Evolutionary conservation across 768 basidiomycete species (phyloP).

Genomic region (Boletellus sp.): DNA sequence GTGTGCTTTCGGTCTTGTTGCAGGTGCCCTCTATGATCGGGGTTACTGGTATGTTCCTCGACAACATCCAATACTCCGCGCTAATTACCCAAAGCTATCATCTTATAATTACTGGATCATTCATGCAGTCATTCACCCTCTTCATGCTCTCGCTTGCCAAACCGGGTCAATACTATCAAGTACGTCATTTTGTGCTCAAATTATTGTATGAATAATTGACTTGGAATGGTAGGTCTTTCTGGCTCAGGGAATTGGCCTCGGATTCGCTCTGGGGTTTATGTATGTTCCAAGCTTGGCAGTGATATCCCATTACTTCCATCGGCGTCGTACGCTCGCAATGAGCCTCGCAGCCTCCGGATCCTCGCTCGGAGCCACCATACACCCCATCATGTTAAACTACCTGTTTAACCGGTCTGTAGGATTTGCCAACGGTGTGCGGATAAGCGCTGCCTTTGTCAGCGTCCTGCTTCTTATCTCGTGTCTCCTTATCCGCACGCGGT

Average conservation of each 20-base stretch:
- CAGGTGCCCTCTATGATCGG: conserved; percentile 46
- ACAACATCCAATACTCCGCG: neutral
- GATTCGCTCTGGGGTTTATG: conserved; percentile 44
- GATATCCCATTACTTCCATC: conserved; percentile 43
- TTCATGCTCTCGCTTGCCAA: conserved; percentile 46
- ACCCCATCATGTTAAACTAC: conserved; percentile 32
- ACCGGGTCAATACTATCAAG: conserved; percentile 42
- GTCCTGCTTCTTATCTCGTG: conserved; percentile 34
- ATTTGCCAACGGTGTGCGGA: conserved; percentile 48
- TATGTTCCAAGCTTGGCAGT: conserved; percentile 45
- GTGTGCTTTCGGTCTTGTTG: conserved; percentile 35
- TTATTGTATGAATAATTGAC: neutral
- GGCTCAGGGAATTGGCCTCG: conserved; percentile 44
- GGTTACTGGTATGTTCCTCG: conserved; percentile 43
- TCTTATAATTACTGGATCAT: conserved; percentile 42
- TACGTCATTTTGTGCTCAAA: conserved; percentile 12
- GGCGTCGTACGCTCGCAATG: conserved; percentile 41
- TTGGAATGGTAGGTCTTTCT: conserved; percentile 40
- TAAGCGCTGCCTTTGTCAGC: conserved; percentile 42
- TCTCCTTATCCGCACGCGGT: conserved; percentile 36
- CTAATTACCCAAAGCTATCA: conserved; percentile 33
- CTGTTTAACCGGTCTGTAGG: conserved; percentile 13
- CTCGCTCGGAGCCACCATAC: conserved; percentile 26
- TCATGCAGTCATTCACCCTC: conserved; percentile 39
- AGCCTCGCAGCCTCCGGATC: conserved; percentile 41